phyloP scores from a whole-genome alignment of 2,329 filamentous ascomycete genomes.

The Aspergillus neotritici region DNA sequence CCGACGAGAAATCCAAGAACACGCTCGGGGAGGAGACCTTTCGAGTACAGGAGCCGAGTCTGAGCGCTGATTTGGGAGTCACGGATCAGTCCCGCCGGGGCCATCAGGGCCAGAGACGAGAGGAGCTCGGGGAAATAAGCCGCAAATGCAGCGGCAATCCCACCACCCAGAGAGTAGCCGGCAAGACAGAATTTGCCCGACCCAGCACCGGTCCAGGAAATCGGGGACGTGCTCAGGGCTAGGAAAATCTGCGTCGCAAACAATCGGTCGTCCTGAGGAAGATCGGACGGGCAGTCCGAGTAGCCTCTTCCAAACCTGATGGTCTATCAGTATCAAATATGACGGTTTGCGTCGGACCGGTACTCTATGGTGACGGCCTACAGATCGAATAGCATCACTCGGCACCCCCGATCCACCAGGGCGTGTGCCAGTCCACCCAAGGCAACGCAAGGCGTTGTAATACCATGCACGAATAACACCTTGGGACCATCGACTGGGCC shows the following conservation, averaged over 20 bases:
- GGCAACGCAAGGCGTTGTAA: constrained; percentile 69
- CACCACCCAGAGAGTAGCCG: constrained; percentile 77
- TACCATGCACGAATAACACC: constrained; percentile 72
- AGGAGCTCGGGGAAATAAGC: constrained; percentile 64
- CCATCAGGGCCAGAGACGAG: constrained; percentile 66
- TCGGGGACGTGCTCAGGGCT: constrained; percentile 62
- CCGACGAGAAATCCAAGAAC: constrained; percentile 50
- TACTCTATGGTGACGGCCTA: constrained; percentile 16
- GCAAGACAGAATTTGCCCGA: constrained; percentile 60
- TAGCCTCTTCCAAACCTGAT: constrained; percentile 62
- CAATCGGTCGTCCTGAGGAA: constrained; percentile 67
- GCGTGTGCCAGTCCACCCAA: constrained; percentile 61
- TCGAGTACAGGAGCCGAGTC: constrained; percentile 59
- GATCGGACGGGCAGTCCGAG: constrained; percentile 60
- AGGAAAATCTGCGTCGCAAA: constrained; percentile 68
- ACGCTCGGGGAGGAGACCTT: constrained; percentile 54
- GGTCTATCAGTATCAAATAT: background rate
- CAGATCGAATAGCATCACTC: constrained; percentile 73
- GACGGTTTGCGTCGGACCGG: no score
- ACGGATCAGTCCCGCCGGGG: constrained; percentile 72
- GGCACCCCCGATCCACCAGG: constrained; percentile 60
- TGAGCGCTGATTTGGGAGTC: constrained; percentile 55
- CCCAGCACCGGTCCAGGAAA: constrained; percentile 56
- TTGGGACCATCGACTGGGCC: constrained; percentile 66
- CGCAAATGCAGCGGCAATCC: constrained; percentile 64